Conservation (phyloP, 768 basidiomycete species). For the Mycena alexandri region DNA sequence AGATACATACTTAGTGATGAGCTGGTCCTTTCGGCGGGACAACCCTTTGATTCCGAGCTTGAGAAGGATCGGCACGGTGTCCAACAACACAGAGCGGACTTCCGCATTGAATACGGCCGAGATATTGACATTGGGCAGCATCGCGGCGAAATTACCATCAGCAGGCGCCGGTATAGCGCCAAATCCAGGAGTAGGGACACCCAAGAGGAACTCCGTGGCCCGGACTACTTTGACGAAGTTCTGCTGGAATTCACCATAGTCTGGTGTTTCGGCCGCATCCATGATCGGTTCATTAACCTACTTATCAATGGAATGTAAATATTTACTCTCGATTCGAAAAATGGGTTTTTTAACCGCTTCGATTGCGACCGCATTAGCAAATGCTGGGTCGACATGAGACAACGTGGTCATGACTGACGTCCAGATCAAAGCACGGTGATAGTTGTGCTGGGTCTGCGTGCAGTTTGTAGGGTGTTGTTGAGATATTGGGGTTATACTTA, state of each 20-base stretch:
- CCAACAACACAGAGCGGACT: constrained; percentile 47
- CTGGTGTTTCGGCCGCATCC: constrained; percentile 76
- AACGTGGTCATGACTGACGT: constrained; percentile 83
- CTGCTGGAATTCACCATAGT: constrained; percentile 76
- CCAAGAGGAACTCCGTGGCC: constrained; percentile 71
- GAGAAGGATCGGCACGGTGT: constrained; percentile 53
- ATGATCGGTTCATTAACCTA: constrained; percentile 65
- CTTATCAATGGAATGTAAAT: too few relatives aligned
- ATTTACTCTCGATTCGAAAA: too few relatives aligned
- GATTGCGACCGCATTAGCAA: constrained; percentile 74
- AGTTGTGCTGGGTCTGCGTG: constrained; percentile 74
- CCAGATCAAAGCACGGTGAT: constrained; percentile 85
- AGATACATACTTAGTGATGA: constrained; percentile 52
- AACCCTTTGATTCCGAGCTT: constrained; percentile 41
- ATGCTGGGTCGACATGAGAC: constrained; percentile 76
- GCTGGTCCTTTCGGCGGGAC: constrained; percentile 26
- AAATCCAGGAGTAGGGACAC: constrained; percentile 59
- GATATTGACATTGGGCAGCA: constrained; percentile 40
- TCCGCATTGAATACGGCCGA: constrained; percentile 43
- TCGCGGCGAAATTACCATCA: constrained; percentile 43
- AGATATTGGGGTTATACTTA: background rate
- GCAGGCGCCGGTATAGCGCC: constrained; percentile 36
- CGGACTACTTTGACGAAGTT: constrained; percentile 79
- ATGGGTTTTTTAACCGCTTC: constrained; percentile 71
- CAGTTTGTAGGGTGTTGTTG: constrained; percentile 6